Conservation (phyloP, 306 rosid species). For the Casuarina cunninghamiana region DNA sequence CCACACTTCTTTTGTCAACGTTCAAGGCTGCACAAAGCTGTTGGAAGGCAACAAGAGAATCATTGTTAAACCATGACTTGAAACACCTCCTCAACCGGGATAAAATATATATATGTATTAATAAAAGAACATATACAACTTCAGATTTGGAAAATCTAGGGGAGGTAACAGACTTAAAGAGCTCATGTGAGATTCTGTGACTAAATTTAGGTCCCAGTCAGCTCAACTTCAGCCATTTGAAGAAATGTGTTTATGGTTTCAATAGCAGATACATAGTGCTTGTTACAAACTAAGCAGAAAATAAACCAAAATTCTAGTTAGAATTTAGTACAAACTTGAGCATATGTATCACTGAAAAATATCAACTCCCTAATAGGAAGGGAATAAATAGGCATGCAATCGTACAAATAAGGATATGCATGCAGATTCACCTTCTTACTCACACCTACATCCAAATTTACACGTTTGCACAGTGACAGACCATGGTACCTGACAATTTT, state of each 20-base stretch:
- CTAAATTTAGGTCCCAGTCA: background rate
- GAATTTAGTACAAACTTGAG: background rate
- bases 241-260: background rate
- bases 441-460: background rate
- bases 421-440: background rate
- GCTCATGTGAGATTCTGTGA: background rate
- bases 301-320: background rate
- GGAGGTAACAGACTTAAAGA: background rate
- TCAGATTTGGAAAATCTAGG: background rate
- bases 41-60: slow-evolving; percentile 33
- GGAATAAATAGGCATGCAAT: background rate
- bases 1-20: slow-evolving; percentile 81
- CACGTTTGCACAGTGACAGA: background rate
- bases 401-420: background rate
- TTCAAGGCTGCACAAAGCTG: slow-evolving; percentile 86
- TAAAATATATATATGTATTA: background rate
- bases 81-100: background rate
- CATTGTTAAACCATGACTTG: slow-evolving; percentile 5
- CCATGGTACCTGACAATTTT: background rate
- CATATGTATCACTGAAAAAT: background rate
- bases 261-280: background rate
- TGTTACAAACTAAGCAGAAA: background rate
- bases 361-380: background rate
- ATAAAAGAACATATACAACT: background rate
- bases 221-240: background rate